phyloP scores from a whole-genome alignment of 495 filamentous ascomycete genomes.

The Tuber microsphaerosporum region DNA sequence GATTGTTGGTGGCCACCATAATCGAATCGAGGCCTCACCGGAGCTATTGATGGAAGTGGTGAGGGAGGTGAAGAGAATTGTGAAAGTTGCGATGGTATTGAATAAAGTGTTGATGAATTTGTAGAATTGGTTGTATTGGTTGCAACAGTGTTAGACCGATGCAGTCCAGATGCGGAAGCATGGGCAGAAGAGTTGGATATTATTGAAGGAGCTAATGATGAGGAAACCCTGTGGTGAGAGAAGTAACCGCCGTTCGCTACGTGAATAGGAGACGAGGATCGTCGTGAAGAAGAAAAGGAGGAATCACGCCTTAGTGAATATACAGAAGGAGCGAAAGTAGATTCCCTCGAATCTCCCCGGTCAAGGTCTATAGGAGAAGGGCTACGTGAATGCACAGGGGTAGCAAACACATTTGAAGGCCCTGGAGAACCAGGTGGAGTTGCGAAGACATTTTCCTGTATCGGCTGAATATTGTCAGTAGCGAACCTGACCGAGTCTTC shows the following conservation, averaged over 20 bases:
- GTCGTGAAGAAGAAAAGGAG: slow-evolving; percentile 30
- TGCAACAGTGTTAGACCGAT: slow-evolving; percentile 30
- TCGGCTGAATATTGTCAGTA: slow-evolving; percentile 10
- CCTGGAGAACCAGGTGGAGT: slow-evolving; percentile 7
- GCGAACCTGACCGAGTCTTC: slow-evolving; percentile 18
- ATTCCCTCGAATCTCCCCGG: neutral
- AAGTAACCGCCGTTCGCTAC: slow-evolving; percentile 26
- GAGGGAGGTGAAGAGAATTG: slow-evolving; percentile 33
- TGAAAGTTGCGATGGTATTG: slow-evolving; percentile 38
- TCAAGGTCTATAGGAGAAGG: slow-evolving; percentile 19
- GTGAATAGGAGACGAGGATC: slow-evolving; percentile 23
- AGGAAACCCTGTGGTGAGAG: slow-evolving; percentile 24
- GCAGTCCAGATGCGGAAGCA: slow-evolving; percentile 9
- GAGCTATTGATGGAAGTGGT: slow-evolving; percentile 27
- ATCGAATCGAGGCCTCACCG: slow-evolving; percentile 32
- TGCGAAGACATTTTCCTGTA: slow-evolving; percentile 16
- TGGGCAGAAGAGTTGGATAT: slow-evolving; percentile 25
- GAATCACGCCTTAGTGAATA: slow-evolving; percentile 14
- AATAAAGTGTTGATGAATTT: slow-evolving; percentile 34
- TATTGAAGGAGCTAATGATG: slow-evolving; percentile 31
- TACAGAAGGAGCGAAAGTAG: neutral
- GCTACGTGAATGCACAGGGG: slow-evolving; percentile 24
- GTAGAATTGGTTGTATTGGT: slow-evolving; percentile 31
- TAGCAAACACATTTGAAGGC: slow-evolving; percentile 26
- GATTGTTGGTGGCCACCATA: slow-evolving; percentile 38